Conservation (phyloP, 108 stramenopile genomes). For the Chaetoceros muelleri region DNA sequence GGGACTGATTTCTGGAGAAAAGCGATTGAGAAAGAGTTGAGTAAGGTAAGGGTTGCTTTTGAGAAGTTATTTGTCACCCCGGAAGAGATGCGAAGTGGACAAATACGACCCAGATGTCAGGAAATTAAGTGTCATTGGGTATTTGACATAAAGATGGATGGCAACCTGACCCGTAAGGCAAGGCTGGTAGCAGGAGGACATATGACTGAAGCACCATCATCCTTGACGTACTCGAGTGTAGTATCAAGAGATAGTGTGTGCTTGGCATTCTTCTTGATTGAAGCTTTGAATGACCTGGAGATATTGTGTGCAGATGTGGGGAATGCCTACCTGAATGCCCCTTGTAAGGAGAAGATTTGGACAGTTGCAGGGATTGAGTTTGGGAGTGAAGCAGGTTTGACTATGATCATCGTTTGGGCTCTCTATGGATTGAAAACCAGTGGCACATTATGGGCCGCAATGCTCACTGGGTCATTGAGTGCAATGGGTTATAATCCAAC, state of each 20-base stretch:
- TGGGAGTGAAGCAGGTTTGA: slow-evolving; percentile 8
- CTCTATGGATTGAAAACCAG: slow-evolving; percentile 12
- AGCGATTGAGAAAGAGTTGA: slow-evolving; percentile 19
- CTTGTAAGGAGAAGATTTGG: slow-evolving; percentile 6
- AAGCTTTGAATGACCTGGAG: slow-evolving; percentile 26
- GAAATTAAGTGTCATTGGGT: slow-evolving; percentile 27
- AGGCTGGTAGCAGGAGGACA: slow-evolving; percentile 16
- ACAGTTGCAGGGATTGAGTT: slow-evolving; percentile 14
- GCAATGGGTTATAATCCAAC: slow-evolving; percentile 2
- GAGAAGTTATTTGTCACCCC: neutral
- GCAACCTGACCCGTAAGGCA: slow-evolving; percentile 25
- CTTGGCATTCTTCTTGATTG: slow-evolving; percentile 20
- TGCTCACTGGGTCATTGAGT: neutral
- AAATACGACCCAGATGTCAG: neutral
- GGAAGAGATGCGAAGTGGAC: slow-evolving; percentile 7
- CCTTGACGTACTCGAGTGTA: slow-evolving; percentile 22
- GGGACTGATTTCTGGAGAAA: slow-evolving; percentile 21
- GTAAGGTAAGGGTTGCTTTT: slow-evolving; percentile 12
- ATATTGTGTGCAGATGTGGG: slow-evolving; percentile 3
- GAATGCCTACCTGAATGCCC: slow-evolving; percentile 16
- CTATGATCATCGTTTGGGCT: slow-evolving; percentile 5
- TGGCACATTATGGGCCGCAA: slow-evolving; percentile 6
- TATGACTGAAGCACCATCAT: slow-evolving; percentile 10
- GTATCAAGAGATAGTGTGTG: slow-evolving; percentile 29
- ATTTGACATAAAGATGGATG: slow-evolving; percentile 36